Base-by-base conservation (phyloP, 768 basidiomycete genomes). In the Phanerochaete carnosa region DNA sequence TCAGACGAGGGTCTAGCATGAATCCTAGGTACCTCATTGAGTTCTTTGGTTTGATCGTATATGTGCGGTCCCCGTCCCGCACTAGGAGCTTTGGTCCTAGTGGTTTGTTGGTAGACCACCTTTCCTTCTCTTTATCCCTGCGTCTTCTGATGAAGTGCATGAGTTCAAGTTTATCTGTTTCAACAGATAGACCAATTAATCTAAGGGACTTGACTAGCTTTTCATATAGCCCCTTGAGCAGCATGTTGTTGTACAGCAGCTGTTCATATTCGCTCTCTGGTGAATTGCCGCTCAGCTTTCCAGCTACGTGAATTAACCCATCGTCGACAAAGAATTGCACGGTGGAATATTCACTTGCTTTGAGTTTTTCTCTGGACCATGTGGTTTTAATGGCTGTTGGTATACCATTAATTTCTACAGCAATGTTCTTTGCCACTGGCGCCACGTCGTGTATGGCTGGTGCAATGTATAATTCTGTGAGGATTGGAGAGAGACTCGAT, bases 311-410 rank as follows among this genome's bases (percentile, higher is more conserved):
- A 26, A 61, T 51, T 1, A 47, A 15, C 11, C 65, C 65, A 28
- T 66, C 60, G 33, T 66, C 65, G 1, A 66, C 62, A 26, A 37
- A 66, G 43, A 66, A 62, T 29, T 66, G 65, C 0, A 60, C 19
- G 19, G 45, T 8, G 1, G 29, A 39, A 9, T 19, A 19, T 39
- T 39, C 19, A 19, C 37, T 39, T n/a, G n/a, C n/a, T 39, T 39
- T 39, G 19, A 39, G 9, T 39, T 39, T 19, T 39, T 39, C 11
- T 9, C 11, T 9, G 37, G 37, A 11, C 37, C 37, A 39, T 11
- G 37, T 9, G 9, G 37, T 39, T 9, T 19, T 9, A 9, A 39
- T 19, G 19, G 19, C 9, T 19, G 19, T 19, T 39, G 9, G 11
- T 9, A 3, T 6, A 29, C 28, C 1, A 23, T 25, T 16, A n/a